These are phyloP conservation scores for Apophysomyces sp. DNA, from an alignment of 371 early-diverging fungal genomes.

Conservation along the genomic window DNA sequence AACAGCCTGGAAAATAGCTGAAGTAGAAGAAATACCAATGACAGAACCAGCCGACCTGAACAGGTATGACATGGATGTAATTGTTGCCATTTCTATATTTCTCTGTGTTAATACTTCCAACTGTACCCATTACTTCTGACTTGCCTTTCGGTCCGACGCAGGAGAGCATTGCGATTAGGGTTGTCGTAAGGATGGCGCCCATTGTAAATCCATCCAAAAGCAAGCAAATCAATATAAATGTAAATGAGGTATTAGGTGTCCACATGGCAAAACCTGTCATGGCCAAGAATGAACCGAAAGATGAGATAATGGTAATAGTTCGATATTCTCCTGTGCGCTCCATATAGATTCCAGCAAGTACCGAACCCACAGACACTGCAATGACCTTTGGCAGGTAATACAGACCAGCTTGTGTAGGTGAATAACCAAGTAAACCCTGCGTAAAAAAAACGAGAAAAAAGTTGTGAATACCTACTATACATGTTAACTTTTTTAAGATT, in stretches of 20 bases:
- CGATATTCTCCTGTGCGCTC: slow-evolving; percentile 44
- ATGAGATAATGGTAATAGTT: slow-evolving; percentile 18
- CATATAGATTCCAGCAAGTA: slow-evolving; percentile 42
- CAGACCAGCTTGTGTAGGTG: slow-evolving; percentile 40
- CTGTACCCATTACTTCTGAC: neutral
- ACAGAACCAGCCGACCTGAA: slow-evolving; percentile 47
- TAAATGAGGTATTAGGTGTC: slow-evolving; percentile 17
- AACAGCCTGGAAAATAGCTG: slow-evolving; percentile 41
- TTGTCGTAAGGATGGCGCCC: slow-evolving; percentile 44
- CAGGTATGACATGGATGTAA: slow-evolving; percentile 45
- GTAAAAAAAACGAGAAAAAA: neutral
- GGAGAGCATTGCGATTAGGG: slow-evolving; percentile 49
- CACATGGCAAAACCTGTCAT: slow-evolving; percentile 29
- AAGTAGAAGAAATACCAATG: slow-evolving; percentile 39
- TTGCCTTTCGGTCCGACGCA: slow-evolving; percentile 40
- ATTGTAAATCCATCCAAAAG: slow-evolving; percentile 43
- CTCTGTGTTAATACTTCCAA: neutral
- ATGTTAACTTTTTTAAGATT: neutral
- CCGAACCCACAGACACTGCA: slow-evolving; percentile 34
- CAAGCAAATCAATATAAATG: slow-evolving; percentile 20
- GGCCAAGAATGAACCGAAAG: slow-evolving; percentile 13
- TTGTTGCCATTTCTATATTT: slow-evolving; percentile 49
- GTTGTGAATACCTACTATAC: too few relatives aligned
- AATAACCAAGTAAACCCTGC: slow-evolving; percentile 35
- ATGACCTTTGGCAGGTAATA: slow-evolving; percentile 38